phyloP scores from a whole-genome alignment of 305 asterid genomes.

The Ilex paraguariensis region DNA sequence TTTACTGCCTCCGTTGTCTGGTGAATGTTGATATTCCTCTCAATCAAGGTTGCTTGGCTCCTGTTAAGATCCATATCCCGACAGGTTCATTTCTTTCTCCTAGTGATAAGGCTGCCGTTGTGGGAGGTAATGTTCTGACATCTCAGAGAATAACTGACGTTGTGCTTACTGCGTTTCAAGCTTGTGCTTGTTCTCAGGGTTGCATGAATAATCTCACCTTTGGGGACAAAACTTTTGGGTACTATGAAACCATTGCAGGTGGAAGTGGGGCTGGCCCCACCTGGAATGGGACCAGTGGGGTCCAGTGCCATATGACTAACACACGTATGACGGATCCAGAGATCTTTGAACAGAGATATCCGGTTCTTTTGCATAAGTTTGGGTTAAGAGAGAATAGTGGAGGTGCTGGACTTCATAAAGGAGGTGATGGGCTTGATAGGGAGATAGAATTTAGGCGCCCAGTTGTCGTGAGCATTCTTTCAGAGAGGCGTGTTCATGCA shows the following conservation, averaged over 20 bases:
- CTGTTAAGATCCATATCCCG: constrained; percentile 78
- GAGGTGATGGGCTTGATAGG: constrained; percentile 88
- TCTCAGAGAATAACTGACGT: constrained; percentile 93
- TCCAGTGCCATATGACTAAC: constrained; percentile 99
- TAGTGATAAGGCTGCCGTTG: constrained; percentile 86
- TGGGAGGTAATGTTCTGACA: constrained; percentile 93
- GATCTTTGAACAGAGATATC: constrained; percentile 96
- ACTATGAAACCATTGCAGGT: constrained; percentile 93
- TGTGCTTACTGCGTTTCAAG: constrained; percentile 78
- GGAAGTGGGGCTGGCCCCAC: constrained; percentile 94
- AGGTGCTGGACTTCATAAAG: constrained; percentile 68
- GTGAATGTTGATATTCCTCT: constrained; percentile 92
- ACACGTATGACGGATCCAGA: constrained; percentile 99
- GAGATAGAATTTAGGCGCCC: constrained; percentile 79
- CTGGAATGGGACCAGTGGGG: constrained; percentile 95
- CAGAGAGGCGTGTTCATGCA: constrained; percentile 90
- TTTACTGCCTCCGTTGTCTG: constrained; percentile 81
- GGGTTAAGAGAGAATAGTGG: constrained; percentile 85
- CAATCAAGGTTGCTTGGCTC: constrained; percentile 93
- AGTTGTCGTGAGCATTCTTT: constrained; percentile 79
- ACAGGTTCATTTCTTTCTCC: constrained; percentile 89
- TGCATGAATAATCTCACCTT: constrained; percentile 97
- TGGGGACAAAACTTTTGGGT: constrained; percentile 85
- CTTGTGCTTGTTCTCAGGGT: constrained; percentile 97
- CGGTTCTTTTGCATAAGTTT: constrained; percentile 69